A percentile compares a stretch with the other conserved stretches of the same genome.
These are phyloP conservation scores for Trichothecium sympodiale DNA, from an alignment of 2,329 filamentous ascomycete species.

Conservation along the genomic window DNA sequence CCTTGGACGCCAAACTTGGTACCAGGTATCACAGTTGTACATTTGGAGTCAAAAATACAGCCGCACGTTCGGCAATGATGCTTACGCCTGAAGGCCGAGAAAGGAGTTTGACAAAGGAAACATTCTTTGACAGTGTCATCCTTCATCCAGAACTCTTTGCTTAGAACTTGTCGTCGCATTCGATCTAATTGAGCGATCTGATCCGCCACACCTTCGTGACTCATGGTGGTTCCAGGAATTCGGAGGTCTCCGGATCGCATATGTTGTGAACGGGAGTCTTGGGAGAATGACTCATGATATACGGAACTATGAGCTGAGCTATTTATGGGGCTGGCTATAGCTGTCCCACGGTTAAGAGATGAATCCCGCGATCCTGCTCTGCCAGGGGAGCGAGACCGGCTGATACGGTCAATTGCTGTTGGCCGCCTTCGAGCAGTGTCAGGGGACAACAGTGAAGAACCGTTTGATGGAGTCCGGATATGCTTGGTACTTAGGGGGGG, in stretches of 20 bases:
- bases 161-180: slow-evolving; percentile 78
- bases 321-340: slow-evolving; percentile 45
- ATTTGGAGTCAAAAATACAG: slow-evolving; percentile 97
- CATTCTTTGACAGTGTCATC: slow-evolving; percentile 98
- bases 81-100: slow-evolving; percentile 89
- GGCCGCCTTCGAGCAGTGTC: slow-evolving; percentile 32
- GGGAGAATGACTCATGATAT: slow-evolving; percentile 44
- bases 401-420: slow-evolving; percentile 45
- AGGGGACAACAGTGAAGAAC: slow-evolving; percentile 23
- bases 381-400: slow-evolving; percentile 29
- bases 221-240: slow-evolving; percentile 45
- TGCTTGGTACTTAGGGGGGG: slow-evolving; percentile 23
- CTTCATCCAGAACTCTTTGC: slow-evolving; percentile 98
- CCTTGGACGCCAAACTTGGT: slow-evolving; percentile 78
- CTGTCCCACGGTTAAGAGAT: slow-evolving; percentile 44
- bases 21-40: slow-evolving; percentile 83
- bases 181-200: slow-evolving; percentile 52
- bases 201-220: slow-evolving; percentile 43
- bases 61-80: slow-evolving; percentile 94
- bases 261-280: slow-evolving; percentile 32
- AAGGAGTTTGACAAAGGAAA: slow-evolving; percentile 81
- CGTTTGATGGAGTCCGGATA: slow-evolving; percentile 20
- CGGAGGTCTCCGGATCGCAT: slow-evolving; percentile 33
- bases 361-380: slow-evolving; percentile 41
- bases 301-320: slow-evolving; percentile 48